A percentile compares a stretch with the other conserved stretches of the same genome.
Conservation (phyloP, 495 filamentous ascomycete genomes). For the Penicillium samsonianum region DNA sequence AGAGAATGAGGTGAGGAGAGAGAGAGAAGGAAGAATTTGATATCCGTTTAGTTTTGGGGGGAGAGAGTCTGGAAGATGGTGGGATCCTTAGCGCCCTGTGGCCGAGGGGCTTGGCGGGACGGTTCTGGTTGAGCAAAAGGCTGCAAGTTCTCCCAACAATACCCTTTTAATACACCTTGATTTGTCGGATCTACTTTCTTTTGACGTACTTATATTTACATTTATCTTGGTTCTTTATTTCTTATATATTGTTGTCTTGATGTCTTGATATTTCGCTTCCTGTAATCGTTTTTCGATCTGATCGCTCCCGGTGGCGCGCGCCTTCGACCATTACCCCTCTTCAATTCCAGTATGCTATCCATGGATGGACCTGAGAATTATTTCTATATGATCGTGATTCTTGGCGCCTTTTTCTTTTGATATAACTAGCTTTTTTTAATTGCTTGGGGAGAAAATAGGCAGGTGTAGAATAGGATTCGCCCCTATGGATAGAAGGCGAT, state of each 20-base stretch:
- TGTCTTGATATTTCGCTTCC: neutral
- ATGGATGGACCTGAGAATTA: neutral
- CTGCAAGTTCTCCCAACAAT: slow-evolving; percentile 39
- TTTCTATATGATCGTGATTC: neutral
- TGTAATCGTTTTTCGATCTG: neutral
- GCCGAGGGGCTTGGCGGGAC: slow-evolving; percentile 51
- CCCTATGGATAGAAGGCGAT: neutral
- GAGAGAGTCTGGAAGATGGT: slow-evolving; percentile 48
- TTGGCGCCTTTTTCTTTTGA: neutral
- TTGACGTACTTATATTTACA: neutral
- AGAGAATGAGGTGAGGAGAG: slow-evolving; percentile 19
- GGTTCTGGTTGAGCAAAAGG: slow-evolving; percentile 41
- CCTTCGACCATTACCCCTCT: slow-evolving; percentile 8
- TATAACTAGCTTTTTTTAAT: neutral
- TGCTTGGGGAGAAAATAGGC: neutral
- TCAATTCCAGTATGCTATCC: neutral
- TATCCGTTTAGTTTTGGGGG: slow-evolving; percentile 46
- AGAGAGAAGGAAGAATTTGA: slow-evolving; percentile 42
- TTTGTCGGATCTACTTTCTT: neutral
- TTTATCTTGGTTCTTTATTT: neutral
- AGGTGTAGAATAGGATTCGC: neutral
- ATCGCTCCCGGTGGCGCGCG: slow-evolving; percentile 4
- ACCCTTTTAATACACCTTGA: neutral
- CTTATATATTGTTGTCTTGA: neutral
- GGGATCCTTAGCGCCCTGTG: slow-evolving; percentile 52